phyloP scores from a whole-genome alignment of 2,329 filamentous ascomycete genomes.

The Escovopsis weberi region DNA sequence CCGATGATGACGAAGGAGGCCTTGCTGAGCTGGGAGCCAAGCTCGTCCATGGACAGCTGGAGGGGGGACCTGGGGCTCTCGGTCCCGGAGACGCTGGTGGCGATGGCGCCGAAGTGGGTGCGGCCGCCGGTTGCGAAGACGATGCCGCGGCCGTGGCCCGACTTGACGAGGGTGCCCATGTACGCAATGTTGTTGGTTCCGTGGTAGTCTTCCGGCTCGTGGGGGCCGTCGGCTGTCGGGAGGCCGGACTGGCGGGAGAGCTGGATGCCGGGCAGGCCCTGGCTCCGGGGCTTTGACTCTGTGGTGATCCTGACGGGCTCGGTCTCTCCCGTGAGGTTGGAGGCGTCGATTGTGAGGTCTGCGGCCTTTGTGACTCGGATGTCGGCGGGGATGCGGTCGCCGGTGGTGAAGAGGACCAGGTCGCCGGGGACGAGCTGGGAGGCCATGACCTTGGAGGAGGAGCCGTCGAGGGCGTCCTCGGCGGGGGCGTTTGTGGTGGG shows the following conservation, averaged over 20 bases:
- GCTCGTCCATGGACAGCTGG: conserved; percentile 92
- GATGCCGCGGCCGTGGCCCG: conserved; percentile 86
- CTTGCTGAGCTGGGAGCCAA: conserved; percentile 91
- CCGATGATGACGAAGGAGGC: conserved; percentile 91
- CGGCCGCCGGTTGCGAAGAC: conserved; percentile 92
- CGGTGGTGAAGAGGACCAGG: conserved; percentile 84
- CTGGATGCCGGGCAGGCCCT: conserved; percentile 16
- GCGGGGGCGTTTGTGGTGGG: conserved; percentile 43
- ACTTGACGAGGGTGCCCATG: conserved; percentile 93
- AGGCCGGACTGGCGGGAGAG: conserved; percentile 27
- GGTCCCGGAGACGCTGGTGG: conserved; percentile 83
- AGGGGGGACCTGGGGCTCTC: conserved; percentile 89
- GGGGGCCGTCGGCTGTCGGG: conserved; percentile 24
- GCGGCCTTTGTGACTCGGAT: conserved; percentile 83
- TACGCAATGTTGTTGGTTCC: conserved; percentile 87
- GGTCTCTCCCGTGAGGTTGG: conserved; percentile 92
- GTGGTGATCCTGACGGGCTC: conserved; percentile 73
- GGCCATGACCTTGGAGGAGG: conserved; percentile 75
- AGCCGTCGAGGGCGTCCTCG: conserved; percentile 51
- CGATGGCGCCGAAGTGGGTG: conserved; percentile 94
- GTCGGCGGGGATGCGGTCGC: conserved; percentile 91
- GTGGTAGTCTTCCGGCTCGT: conserved; percentile 29
- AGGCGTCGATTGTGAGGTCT: conserved; percentile 88
- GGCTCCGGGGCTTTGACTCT: conserved; percentile 33
- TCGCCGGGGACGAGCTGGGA: conserved; percentile 82